Evolutionary conservation across 2,329 filamentous ascomycete species (phyloP).

Genomic region (Cladosporium sphaerospermum): DNA sequence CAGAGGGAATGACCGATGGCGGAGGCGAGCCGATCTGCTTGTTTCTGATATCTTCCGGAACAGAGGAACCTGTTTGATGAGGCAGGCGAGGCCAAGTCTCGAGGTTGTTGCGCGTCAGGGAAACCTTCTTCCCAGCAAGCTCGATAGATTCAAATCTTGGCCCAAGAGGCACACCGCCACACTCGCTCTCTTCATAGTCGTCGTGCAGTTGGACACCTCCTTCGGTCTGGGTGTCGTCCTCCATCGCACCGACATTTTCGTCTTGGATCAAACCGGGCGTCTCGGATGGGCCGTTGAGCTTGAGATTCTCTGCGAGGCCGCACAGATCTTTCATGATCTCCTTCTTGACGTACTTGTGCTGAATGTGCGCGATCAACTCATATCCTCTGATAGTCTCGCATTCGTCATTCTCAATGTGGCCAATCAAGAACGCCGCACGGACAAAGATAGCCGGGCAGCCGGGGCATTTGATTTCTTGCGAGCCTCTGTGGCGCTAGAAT

Average conservation of each 20-base stretch:
- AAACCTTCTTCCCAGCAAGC: background rate
- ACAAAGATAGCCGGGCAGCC: constrained; percentile 47
- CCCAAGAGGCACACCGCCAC: constrained; percentile 13
- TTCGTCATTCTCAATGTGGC: constrained; percentile 49
- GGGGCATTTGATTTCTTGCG: constrained; percentile 47
- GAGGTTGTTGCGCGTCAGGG: background rate
- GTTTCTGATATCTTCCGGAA: background rate
- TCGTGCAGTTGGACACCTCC: constrained; percentile 16
- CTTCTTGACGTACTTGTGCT: constrained; percentile 45
- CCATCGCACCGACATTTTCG: constrained; percentile 14
- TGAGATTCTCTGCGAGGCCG: constrained; percentile 19
- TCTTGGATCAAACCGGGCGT: constrained; percentile 8
- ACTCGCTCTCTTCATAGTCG: constrained; percentile 15
- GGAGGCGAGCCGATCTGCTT: constrained; percentile 7
- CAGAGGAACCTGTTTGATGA: constrained; percentile 3
- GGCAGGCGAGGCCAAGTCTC: constrained; percentile 17
- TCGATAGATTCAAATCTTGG: constrained; percentile 14
- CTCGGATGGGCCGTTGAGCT: background rate
- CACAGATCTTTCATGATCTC: constrained; percentile 27
- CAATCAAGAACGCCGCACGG: constrained; percentile 44
- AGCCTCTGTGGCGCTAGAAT: constrained; percentile 41
- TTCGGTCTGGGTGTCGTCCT: constrained; percentile 21
- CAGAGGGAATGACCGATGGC: constrained; percentile 4
- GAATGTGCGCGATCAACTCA: constrained; percentile 44
- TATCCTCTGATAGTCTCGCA: constrained; percentile 40